Evolutionary conservation across 768 basidiomycete genomes (phyloP), one percentile per base, ranked within the genome.

Genomic region (Paxillus rubicundulus): DNA sequence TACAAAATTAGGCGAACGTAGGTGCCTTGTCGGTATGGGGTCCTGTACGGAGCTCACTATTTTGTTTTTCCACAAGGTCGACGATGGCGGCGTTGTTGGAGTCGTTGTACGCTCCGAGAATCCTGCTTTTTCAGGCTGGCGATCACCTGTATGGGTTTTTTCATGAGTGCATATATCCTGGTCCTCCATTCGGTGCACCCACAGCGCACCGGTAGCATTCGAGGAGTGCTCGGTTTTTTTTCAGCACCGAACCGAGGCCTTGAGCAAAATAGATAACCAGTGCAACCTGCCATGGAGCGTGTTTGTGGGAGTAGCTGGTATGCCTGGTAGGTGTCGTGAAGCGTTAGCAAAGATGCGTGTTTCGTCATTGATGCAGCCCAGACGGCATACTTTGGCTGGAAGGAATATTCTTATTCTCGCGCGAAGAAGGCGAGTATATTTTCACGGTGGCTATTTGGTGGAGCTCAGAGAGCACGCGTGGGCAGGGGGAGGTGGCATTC

Each of bases 31-130:
- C 17, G 4, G 30, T 41, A 20, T 37, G 24, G 13, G 37, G 20
- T 14, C 5, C 33, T 33, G 33, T 63, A 83, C 20, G 75, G 69
- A 12, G 66, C 24, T 30, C 9, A 30, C 9, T 30, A 77, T 12
- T 14, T 16, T 6, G 2, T 24, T 24, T 17, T 18, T 12, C 20
- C 5, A 18, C 30, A 47, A 24, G 9, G 17, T 47, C 37, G 1
- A 16, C 3, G 21, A 34, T n/a, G 24, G 16, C 24, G 32, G 45
- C 10, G 32, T 55, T 3, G 32, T 55, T 3, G 54, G 45, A 0
- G 20, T 55, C 73, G 54, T 82, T 18, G 18, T 83, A 16, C 77
- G 80, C 28, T 80, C 79, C 0, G 79, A 81, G 50, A 57, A 64
- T 40, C 28, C 65, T 9, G 57, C 59, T 1, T 64, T 64, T 74